Evolutionary conservation across 768 basidiomycete genomes (phyloP).

Genomic region (Mycena galopus): DNA sequence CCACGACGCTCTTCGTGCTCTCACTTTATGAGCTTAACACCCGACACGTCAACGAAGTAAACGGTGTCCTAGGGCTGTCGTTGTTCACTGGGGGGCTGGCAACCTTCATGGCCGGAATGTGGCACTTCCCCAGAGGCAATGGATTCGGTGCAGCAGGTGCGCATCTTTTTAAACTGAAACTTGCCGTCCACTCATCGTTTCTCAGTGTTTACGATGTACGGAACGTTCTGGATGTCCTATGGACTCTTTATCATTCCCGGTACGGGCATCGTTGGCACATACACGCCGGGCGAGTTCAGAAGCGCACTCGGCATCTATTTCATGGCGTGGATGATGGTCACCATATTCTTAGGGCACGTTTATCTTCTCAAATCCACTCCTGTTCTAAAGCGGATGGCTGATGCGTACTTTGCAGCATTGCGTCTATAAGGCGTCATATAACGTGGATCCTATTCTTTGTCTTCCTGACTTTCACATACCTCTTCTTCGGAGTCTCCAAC

Average conservation of each 20-base stretch:
- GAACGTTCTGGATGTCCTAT: conserved; percentile 75
- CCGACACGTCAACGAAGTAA: conserved; percentile 54
- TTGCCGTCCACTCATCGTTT: conserved; percentile 11
- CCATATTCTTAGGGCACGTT: conserved; percentile 63
- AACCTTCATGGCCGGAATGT: conserved; percentile 78
- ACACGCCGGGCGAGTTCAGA: conserved; percentile 48
- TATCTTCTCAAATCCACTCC: neutral
- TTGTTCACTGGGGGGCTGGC: conserved; percentile 73
- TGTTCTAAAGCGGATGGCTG: conserved; percentile 6
- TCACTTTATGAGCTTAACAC: conserved; percentile 65
- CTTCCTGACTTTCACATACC: conserved; percentile 68
- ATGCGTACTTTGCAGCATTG: conserved; percentile 51
- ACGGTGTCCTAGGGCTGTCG: conserved; percentile 73
- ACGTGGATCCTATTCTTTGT: conserved; percentile 63
- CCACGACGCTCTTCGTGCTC: conserved; percentile 70
- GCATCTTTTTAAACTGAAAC: conserved; percentile 30
- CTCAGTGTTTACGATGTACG: conserved; percentile 72
- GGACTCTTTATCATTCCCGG: conserved; percentile 64
- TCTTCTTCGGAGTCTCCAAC: conserved; percentile 57
- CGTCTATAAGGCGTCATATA: conserved; percentile 63
- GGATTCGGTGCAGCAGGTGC: conserved; percentile 65
- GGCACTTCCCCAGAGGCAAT: conserved; percentile 66
- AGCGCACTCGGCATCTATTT: conserved; percentile 70
- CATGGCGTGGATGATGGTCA: conserved; percentile 67
- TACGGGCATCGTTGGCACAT: conserved; percentile 57